Base-by-base conservation (phyloP, 2,329 filamentous ascomycete genomes). In the Gaeumannomyces tritici region DNA sequence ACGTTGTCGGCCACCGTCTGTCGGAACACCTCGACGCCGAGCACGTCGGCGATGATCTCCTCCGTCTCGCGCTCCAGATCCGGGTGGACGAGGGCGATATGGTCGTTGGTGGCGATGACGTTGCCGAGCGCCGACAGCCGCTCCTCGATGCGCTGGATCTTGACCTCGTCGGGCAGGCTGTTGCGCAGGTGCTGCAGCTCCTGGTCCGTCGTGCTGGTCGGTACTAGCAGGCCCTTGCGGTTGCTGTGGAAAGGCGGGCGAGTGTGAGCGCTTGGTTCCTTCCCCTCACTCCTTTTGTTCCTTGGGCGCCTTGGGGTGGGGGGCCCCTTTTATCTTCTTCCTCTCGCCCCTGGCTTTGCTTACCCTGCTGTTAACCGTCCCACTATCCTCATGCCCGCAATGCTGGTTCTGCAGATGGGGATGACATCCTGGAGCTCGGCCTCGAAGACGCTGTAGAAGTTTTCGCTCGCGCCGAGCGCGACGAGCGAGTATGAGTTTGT, bases 381-480 rank as follows among this genome's bases (percentile, higher is more conserved):
- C 72, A 99, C 89, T 76, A 99, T 99, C 72, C 95, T 86, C 54
- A 93, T 98, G 69, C 95, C 95, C 66, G 93, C 93, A 75, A 99
- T 98, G 63, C 93, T 97, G 69, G 91, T 93, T 79, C 95, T 91
- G 77, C 91, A 95, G 76, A 97, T 97, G 69, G 95, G 95, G 70
- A 99, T 93, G 66, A 97, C 87, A 80, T 98, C 95, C 81, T 96
- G 91, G 65, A 99, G 84, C 81, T 99, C 95, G 66, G 93, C 89
- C 83, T 99, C 95, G 80, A 99, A 98, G 75, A 98, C 86, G 81
- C 91, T 93, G 87, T 98, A 98, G 79, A 99, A 99, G 85, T 98
- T 98, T 83, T 97, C 93, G 73, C 91, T 96, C 70, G 91, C 93
- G 73, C 95, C 95, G 68, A 96, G 86, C 67, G 93, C 93, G 70